These are phyloP conservation scores for Tanacetum coccineum DNA, from an alignment of 129 eudicot genomes.

Conservation along the genomic window DNA sequence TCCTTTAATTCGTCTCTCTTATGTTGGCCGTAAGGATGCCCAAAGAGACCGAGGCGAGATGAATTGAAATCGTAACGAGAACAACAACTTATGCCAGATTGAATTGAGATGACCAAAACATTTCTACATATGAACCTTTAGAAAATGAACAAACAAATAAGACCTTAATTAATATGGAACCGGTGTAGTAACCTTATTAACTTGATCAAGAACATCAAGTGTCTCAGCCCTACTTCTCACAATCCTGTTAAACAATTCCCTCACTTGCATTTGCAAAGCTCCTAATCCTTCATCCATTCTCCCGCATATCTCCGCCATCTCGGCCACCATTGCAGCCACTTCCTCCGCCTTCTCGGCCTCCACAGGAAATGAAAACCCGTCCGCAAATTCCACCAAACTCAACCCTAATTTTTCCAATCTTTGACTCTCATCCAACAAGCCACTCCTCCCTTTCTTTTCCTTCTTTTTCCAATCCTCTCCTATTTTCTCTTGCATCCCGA, in stretches of 20 bases:
- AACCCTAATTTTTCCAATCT: slow-evolving; percentile 59
- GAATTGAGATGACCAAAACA: neutral
- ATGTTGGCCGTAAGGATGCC: too few species aligned
- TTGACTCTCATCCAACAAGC: slow-evolving; percentile 67
- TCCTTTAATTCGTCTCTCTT: too few species aligned
- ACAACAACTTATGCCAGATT: too few species aligned
- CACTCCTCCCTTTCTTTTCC: slow-evolving; percentile 79
- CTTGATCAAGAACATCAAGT: slow-evolving; percentile 80
- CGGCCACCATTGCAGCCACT: slow-evolving; percentile 55
- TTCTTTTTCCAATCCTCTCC: slow-evolving; percentile 89
- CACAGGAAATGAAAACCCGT: slow-evolving; percentile 55
- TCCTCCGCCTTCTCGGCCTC: slow-evolving; percentile 70
- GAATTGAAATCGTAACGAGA: too few species aligned
- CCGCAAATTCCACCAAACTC: slow-evolving; percentile 53
- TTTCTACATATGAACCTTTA: too few species aligned
- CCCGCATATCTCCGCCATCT: slow-evolving; percentile 62
- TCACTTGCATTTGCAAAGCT: slow-evolving; percentile 59
- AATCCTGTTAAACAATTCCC: slow-evolving; percentile 84
- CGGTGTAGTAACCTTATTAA: slow-evolving; percentile 41
- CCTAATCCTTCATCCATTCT: slow-evolving; percentile 69
- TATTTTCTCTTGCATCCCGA: slow-evolving; percentile 73
- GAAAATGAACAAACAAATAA: too few species aligned
- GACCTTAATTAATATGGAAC: slow-evolving; percentile 28
- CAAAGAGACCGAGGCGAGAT: too few species aligned
- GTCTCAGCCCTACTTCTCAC: slow-evolving; percentile 72